Evolutionary conservation across 2,329 filamentous ascomycete species (phyloP), one percentile per base, ranked within the genome.

Genomic region (Ampelomyces quisqualis): DNA sequence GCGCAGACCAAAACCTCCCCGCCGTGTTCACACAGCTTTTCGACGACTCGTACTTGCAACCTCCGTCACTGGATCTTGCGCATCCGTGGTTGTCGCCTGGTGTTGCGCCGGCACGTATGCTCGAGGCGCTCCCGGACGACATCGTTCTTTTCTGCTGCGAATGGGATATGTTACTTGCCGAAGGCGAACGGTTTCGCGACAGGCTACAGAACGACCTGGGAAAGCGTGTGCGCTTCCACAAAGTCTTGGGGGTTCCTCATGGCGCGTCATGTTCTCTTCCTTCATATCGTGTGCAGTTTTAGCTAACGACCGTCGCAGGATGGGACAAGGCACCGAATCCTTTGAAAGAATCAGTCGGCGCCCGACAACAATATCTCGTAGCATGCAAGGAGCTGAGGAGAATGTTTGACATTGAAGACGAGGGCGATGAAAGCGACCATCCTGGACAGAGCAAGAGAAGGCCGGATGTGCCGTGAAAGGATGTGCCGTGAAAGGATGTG

Each of bases 301-400:
- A 31, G 7, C n/a, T 31, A 10, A 26, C 33, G 26, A 14, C 26
- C 15, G n/a, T 5, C 3, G n/a, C 85, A 2, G 82, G 76, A 0
- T 86, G 82, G 76, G 82, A 86, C 55, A 86, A 85, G 66, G 77
- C 77, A 19, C 80, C 81, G 0, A 84, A 82, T 55, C 81, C 80
- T 4, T 60, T 79, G 17, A 73, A 72, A 39, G 74, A 75, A 22
- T 75, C 75, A 2, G 68, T 70, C 1, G 74, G 74, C 17, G 73
- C 77, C n/a, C 68, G 76, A 51, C 68, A 73, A 38, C 68, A 81
- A 43, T 84, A 84, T 55, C 52, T 68, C 26, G 70, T 76, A 47
- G 80, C 78, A 32, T 80, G 78, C 45, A 69, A 64, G 47, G 70
- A 74, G 60, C 55, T 82, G 55, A 71, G 67, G 52, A 65, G 69